Evolutionary conservation across 129 eudicot species (phyloP).

Genomic region (Helianthus tuberosus): DNA sequence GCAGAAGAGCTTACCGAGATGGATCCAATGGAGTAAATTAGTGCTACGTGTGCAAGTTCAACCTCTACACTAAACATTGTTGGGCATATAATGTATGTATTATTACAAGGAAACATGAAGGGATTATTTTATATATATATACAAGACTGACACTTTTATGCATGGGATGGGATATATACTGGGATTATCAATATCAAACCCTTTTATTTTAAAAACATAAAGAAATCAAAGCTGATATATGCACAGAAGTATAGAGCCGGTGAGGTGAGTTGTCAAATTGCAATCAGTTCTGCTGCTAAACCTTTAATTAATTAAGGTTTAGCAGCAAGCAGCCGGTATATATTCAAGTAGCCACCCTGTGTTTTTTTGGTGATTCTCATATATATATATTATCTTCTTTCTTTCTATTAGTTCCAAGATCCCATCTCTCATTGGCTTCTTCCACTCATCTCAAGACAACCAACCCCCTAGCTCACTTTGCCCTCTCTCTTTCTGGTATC

Average conservation of each 20-base stretch:
- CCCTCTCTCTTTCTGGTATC: constrained; percentile 1
- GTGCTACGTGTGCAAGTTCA: constrained; percentile 43
- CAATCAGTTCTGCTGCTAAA: constrained; percentile 38
- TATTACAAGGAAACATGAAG: constrained; percentile 37
- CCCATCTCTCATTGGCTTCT: constrained; percentile 69
- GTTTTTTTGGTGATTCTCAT: constrained; percentile 8
- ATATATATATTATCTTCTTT: too few species aligned
- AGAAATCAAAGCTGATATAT: constrained; percentile 7
- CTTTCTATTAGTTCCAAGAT: constrained; percentile 43
- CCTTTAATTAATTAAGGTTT: not conserved
- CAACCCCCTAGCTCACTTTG: too few species aligned
- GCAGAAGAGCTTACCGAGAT: constrained; percentile 20
- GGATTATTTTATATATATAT: constrained; percentile 11
- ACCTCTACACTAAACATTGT: constrained; percentile 38
- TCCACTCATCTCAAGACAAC: constrained; percentile 13
- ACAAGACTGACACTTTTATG: constrained; percentile 8
- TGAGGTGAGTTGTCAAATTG: constrained; percentile 22
- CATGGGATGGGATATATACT: constrained; percentile 22
- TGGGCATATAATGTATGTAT: constrained; percentile 41
- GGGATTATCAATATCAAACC: not conserved
- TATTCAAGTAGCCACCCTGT: not conserved
- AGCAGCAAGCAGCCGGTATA: constrained; percentile 8
- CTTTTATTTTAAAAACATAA: not conserved
- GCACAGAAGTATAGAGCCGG: not conserved
- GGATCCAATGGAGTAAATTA: constrained; percentile 41